These are phyloP conservation scores for Candida manassasensis DNA, from an alignment of 805 yeast species.

Conservation along the genomic window DNA sequence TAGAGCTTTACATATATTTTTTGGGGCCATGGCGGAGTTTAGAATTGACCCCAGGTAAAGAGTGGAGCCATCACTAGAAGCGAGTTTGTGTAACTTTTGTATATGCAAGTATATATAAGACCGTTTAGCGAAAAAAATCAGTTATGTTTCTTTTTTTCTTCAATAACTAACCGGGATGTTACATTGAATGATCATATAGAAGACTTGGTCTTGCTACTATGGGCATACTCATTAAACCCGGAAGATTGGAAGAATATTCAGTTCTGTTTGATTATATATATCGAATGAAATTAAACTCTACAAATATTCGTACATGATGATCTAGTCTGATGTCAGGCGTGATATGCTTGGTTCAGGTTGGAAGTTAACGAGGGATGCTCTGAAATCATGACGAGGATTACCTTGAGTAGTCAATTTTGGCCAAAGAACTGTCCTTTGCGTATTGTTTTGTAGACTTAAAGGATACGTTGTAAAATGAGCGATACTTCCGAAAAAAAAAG, in stretches of 20 bases:
- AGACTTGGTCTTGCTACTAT: conserved; percentile 14
- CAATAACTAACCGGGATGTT: conserved; percentile 15
- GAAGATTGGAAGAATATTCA: conserved; percentile 12
- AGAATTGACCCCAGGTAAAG: conserved; percentile 44
- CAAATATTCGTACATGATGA: conserved; percentile 11
- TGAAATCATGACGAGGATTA: no score
- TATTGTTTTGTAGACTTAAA: no score
- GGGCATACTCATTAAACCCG: conserved; percentile 28
- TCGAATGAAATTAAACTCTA: conserved; percentile 9
- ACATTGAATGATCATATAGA: conserved; percentile 22
- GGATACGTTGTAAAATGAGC: no score
- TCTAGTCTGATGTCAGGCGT: neutral
- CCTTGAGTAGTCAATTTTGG: no score
- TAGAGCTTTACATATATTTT: no score
- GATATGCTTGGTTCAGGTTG: no score
- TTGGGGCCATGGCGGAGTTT: no score
- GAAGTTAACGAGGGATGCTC: no score
- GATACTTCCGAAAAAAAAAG: no score
- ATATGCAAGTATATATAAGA: conserved; percentile 11
- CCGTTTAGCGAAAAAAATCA: neutral
- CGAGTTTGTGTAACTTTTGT: neutral
- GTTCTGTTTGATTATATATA: conserved; percentile 4
- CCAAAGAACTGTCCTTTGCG: no score
- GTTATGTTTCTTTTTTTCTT: conserved; percentile 7
- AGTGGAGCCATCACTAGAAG: neutral